These are phyloP conservation scores for Pascua sp. DNA, from an alignment of 1,284 basidiomycete species.

Conservation along the genomic window DNA sequence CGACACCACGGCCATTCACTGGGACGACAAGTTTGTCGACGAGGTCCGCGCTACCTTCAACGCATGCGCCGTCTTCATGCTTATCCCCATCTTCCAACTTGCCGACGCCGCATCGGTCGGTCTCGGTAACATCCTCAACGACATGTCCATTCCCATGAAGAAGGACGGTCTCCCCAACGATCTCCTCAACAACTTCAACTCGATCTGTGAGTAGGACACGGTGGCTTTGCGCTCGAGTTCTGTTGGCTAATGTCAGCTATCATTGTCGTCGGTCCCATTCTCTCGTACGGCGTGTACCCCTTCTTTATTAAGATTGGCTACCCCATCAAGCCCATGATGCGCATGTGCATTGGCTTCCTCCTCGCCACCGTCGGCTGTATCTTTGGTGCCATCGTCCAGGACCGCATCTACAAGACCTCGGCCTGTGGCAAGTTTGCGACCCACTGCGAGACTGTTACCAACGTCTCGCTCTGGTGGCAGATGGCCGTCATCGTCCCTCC, in stretches of 20 bases:
- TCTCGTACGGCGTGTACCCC: constrained; percentile 52
- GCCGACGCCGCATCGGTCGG: constrained; percentile 29
- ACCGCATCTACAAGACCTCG: constrained; percentile 51
- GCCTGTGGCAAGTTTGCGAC: constrained; percentile 51
- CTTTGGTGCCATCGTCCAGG: constrained; percentile 52
- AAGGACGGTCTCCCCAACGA: constrained; percentile 53
- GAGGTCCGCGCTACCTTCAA: constrained; percentile 51
- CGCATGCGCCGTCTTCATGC: constrained; percentile 52
- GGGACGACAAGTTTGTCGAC: constrained; percentile 54
- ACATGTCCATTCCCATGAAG: constrained; percentile 49
- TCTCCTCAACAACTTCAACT: constrained; percentile 52
- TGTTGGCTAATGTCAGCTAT: constrained; percentile 25
- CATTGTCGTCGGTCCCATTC: constrained; percentile 50
- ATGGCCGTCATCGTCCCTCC: constrained; percentile 51
- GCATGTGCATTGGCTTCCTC: constrained; percentile 39
- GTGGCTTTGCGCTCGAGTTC: constrained; percentile 21
- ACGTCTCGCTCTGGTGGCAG: constrained; percentile 43
- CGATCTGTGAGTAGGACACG: not conserved
- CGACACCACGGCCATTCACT: constrained; percentile 24
- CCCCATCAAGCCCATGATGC: constrained; percentile 36
- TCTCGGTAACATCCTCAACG: constrained; percentile 33
- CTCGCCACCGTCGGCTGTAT: constrained; percentile 48
- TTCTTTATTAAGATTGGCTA: constrained; percentile 45
- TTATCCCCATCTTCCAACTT: constrained; percentile 53
- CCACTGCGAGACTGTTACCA: constrained; percentile 29